Evolutionary conservation across 1,284 basidiomycete species (phyloP).

Genomic region (Cutaneotrichosporon daszewskae): DNA sequence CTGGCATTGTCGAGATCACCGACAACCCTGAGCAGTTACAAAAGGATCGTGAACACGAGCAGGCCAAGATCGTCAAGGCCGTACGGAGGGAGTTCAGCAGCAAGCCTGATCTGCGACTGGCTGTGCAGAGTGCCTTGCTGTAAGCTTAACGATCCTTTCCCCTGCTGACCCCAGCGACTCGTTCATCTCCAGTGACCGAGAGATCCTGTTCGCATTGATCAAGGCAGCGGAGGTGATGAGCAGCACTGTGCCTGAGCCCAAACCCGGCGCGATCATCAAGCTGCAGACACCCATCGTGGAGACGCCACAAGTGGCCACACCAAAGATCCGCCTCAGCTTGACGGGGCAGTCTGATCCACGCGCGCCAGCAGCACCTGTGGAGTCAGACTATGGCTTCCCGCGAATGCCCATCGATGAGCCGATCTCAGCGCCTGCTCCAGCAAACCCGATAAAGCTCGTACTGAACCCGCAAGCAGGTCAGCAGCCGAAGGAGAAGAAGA

Average conservation of each 20-base stretch:
- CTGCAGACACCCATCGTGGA: constrained; percentile 69
- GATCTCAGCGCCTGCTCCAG: background rate
- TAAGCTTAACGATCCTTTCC: constrained; percentile 18
- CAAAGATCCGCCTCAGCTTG: constrained; percentile 40
- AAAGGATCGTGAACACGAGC: constrained; percentile 23
- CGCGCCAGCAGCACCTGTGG: background rate
- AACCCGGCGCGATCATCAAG: constrained; percentile 81
- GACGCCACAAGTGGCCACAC: constrained; percentile 48
- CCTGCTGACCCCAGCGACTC: constrained; percentile 20
- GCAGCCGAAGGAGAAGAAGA: constrained; percentile 28
- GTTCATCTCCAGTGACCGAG: constrained; percentile 61
- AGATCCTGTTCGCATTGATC: constrained; percentile 83
- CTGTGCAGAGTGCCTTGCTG: constrained; percentile 26
- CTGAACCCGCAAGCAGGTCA: constrained; percentile 23
- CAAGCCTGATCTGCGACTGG: constrained; percentile 64
- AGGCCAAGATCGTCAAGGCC: constrained; percentile 62
- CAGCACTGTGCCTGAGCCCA: constrained; percentile 69
- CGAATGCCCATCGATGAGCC: background rate
- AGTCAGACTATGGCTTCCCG: constrained; percentile 27
- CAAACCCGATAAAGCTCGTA: constrained; percentile 42
- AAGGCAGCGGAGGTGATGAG: constrained; percentile 90
- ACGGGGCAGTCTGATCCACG: background rate
- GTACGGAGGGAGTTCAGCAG: constrained; percentile 76
- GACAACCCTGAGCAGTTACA: constrained; percentile 22
- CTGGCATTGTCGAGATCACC: constrained; percentile 30